Evolutionary conservation across 805 yeast genomes (phyloP), one percentile per base, ranked within the genome.

Genomic region (Candida pseudofarinosa): DNA sequence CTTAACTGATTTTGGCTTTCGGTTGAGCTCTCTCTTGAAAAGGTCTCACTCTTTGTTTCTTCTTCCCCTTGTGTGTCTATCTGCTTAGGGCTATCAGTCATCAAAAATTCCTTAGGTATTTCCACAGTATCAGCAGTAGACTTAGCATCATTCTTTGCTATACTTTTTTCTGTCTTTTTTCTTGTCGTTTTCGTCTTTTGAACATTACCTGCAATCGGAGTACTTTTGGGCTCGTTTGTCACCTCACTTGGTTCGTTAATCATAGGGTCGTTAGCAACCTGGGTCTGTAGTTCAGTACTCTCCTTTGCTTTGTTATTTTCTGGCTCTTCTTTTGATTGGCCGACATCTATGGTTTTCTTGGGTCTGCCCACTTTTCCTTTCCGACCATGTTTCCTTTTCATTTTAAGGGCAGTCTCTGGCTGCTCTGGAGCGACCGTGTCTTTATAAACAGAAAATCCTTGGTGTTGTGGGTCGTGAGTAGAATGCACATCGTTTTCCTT

Each of bases 21-120:
- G 19, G 16, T 3, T 13, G 16, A 18, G 70, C 67, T 12, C 63
- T 59, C 38, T 71, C 71, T 20, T 17, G 33, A 35, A n/a, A 30
- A 35, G 18, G 18, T 18, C 13, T 15, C 30, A 13, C 38, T 33
- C 13, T 28, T 19, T 16, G 32, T 3, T 3, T 19, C 33, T 16
- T 28, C 39, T 2, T 14, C 33, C 16, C 14, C 12, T 2, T 14
- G 10, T 15, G 23, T 18, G 13, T 26, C 18, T 17, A 16, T 8
- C 26, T 40, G 23, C 16, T 8, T n/a, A 4, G 15, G 17, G 16
- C 14, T 19, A 7, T 17, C 26, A 6, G 19, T 15, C 4, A 4
- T 13, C n/a, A 20, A 7, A 3, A 4, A 10, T 39, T 23, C n/a
- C 14, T 23, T 15, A 19, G 37, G 8, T 38, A 16, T 17, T 44